Base-by-base conservation (phyloP, 1,139 yeast species). In the Debaryomyces sp. region DNA sequence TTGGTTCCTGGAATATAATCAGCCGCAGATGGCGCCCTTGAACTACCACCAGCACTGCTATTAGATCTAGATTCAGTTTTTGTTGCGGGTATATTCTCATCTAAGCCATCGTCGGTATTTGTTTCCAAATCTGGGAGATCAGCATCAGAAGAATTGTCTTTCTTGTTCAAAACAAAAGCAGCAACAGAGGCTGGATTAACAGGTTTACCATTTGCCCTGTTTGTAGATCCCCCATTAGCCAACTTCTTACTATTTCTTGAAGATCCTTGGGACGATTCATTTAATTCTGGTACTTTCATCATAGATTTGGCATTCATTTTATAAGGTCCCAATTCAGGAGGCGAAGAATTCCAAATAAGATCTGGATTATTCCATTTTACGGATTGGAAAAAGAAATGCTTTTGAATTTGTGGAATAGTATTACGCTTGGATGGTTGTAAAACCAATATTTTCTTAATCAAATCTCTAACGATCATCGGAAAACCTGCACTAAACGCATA, bases 311-410 rank as follows among this genome's bases (percentile, higher is more conserved):
- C 84, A 41, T 75, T 74, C 74, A 80, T 75, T 52, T 77, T 72
- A 50, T 75, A 76, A 0, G 97, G 96, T 12, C 85, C 84, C 36
- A 91, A 68, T 56, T 82, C 85, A 1, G 99, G 99, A 2, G 91
- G 89, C 2, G 76, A 72, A 0, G 68, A 66, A 30, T 72, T 70
- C 98, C 99, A 94, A 24, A 94, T 75, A 53, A 72, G 71, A 41
- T 78, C 77, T 48, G 77, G 77, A 57, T 86, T 81, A 27, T 75
- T 66, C 85, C 96, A 92, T 53, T 87, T 76, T 13, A 86, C 67
- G 5, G 74, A 78, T 41, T 78, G 76, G 61, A 89, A 92, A 73
- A 95, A 92, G 48, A 77, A 80, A 66, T 92, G 96, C 38, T 60
- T 56, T 57, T 75, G 73, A 41, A 76, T 74, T 27, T 62, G 62